These are phyloP conservation scores for Globisporangium splendens DNA, from an alignment of 352 stramenopile genomes.

Conservation along the genomic window DNA sequence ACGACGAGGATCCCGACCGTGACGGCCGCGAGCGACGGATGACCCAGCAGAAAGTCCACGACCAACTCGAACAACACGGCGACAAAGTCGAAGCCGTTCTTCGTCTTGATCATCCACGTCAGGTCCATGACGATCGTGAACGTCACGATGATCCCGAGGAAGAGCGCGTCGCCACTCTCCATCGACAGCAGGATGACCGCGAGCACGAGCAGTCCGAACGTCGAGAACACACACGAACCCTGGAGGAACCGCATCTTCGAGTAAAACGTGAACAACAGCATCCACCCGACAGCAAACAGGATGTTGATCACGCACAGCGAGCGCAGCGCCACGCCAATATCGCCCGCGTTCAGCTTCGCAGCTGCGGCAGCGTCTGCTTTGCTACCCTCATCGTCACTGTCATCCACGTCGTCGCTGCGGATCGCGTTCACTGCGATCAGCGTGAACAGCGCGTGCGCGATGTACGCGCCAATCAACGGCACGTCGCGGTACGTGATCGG, in stretches of 20 bases:
- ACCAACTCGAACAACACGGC: slow-evolving; percentile 84
- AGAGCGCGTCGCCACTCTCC: slow-evolving; percentile 38
- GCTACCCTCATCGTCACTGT: slow-evolving; percentile 2
- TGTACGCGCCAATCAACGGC: slow-evolving; percentile 43
- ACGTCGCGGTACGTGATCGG: slow-evolving; percentile 63
- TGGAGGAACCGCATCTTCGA: slow-evolving; percentile 74
- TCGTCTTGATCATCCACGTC: slow-evolving; percentile 64
- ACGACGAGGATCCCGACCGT: slow-evolving; percentile 43
- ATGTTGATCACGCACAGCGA: slow-evolving; percentile 71
- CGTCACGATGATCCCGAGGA: slow-evolving; percentile 42
- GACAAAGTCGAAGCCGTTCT: slow-evolving; percentile 75
- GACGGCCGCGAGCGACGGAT: slow-evolving; percentile 55
- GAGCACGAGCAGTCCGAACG: slow-evolving; percentile 45
- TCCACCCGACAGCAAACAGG: slow-evolving; percentile 64
- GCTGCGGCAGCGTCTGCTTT: slow-evolving; percentile 15
- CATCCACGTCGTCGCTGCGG: slow-evolving; percentile 25
- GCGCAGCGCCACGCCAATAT: slow-evolving; percentile 50
- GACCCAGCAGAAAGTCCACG: slow-evolving; percentile 51
- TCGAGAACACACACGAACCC: slow-evolving; percentile 63
- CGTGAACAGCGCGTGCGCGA: slow-evolving; percentile 49
- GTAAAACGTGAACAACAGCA: slow-evolving; percentile 72
- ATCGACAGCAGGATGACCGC: slow-evolving; percentile 52
- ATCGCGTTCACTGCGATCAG: slow-evolving; percentile 41
- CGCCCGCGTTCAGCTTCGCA: slow-evolving; percentile 27
- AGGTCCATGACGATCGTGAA: slow-evolving; percentile 49